A percentile compares a stretch with the other conserved stretches of the same genome.
Conservation (phyloP, 2,329 filamentous ascomycete genomes). For the Endothia cerciana region DNA sequence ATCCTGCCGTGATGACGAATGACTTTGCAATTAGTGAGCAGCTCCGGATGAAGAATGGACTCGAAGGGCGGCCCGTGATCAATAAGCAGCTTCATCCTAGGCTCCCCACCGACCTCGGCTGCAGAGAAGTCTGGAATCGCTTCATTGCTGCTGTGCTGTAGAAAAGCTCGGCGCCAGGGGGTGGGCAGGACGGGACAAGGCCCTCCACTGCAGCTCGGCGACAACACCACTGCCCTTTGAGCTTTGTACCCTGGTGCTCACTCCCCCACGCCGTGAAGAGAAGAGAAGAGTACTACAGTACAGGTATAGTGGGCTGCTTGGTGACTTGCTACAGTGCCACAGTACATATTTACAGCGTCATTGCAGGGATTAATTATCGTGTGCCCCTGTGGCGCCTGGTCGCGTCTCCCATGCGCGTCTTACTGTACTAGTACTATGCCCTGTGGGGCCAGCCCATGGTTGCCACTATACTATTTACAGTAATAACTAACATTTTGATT, state of each 20-base stretch:
- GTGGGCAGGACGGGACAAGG: not conserved
- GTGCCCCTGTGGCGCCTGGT: conserved; percentile 13
- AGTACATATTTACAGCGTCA: conserved; percentile 9
- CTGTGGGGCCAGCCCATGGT: too few relatives aligned
- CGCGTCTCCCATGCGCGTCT: conserved; percentile 8
- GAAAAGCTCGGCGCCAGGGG: not conserved
- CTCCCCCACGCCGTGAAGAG: too few relatives aligned
- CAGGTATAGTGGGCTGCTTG: too few relatives aligned
- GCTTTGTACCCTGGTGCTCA: too few relatives aligned
- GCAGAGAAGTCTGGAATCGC: not conserved
- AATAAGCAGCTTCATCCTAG: conserved; percentile 18
- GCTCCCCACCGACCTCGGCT: not conserved
- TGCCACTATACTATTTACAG: too few relatives aligned
- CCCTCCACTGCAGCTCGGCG: not conserved
- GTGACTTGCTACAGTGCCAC: not conserved
- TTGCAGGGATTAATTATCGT: conserved; percentile 26
- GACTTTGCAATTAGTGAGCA: conserved; percentile 12
- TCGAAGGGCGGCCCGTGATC: conserved; percentile 13
- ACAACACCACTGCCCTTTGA: not conserved
- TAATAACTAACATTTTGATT: too few relatives aligned
- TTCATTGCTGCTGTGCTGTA: not conserved
- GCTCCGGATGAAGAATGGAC: not conserved
- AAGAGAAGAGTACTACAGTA: too few relatives aligned
- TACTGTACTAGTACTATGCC: too few relatives aligned
- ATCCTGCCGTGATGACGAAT: conserved; percentile 16